Conservation (phyloP, 2,329 filamentous ascomycete genomes). For the Scedosporium aurantiacum region DNA sequence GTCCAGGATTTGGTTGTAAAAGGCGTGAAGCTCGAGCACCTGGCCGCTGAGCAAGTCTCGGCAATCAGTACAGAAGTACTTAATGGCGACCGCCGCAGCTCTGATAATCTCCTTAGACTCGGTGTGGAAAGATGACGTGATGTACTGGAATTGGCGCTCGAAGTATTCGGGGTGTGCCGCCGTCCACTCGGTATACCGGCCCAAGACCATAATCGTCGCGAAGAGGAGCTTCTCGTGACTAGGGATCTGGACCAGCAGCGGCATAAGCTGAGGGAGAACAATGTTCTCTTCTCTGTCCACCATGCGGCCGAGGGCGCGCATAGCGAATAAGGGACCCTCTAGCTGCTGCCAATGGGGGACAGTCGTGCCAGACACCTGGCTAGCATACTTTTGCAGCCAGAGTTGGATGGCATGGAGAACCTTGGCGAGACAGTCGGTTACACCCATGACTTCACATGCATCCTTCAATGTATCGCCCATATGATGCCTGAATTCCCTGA, state of each 20-base stretch:
- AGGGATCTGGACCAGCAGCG: conserved; percentile 85
- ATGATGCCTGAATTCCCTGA: conserved; percentile 87
- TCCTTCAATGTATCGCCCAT: conserved; percentile 99
- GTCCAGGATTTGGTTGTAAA: conserved; percentile 84
- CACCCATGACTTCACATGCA: conserved; percentile 89
- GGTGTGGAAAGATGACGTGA: conserved; percentile 84
- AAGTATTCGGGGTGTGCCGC: conserved; percentile 85
- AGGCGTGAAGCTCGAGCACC: conserved; percentile 76
- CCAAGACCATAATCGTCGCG: conserved; percentile 94
- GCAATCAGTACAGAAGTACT: conserved; percentile 95
- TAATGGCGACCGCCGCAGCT: conserved; percentile 86
- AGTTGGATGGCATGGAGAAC: conserved; percentile 74
- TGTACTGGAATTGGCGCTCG: conserved; percentile 87
- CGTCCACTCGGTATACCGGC: conserved; percentile 96
- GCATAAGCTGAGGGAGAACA: conserved; percentile 84
- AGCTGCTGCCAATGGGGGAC: conserved; percentile 95
- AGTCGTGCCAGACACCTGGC: conserved; percentile 58
- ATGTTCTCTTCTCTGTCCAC: conserved; percentile 79
- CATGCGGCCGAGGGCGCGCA: conserved; percentile 95
- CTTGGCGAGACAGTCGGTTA: conserved; percentile 82
- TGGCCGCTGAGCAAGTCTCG: conserved; percentile 74
- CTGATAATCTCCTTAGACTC: conserved; percentile 82
- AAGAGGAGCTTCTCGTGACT: conserved; percentile 97
- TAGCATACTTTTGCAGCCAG: conserved; percentile 77
- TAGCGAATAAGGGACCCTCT: conserved; percentile 87